Evolutionary conservation across 306 rosid genomes (phyloP), one percentile per base, ranked within the genome.

Genomic region (Quercus parvula): DNA sequence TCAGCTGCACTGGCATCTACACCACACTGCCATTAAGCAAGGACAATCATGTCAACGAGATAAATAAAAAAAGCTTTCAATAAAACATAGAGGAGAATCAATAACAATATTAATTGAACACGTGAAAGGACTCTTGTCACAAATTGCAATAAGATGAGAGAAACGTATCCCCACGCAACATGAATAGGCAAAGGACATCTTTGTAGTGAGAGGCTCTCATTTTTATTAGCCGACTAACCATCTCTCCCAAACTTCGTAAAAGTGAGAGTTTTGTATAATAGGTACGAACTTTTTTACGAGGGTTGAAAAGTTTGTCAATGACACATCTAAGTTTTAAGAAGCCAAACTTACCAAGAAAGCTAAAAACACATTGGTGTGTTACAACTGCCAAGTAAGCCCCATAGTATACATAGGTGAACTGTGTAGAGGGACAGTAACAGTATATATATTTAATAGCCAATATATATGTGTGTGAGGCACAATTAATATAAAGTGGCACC

Each of bases 21-120:
- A 41, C 95, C 97, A 77, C 94, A 81, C 99, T 94, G 97, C 83
- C 79, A 82, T 80, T 75, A 46, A 75, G 73, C 64, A 83, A 57
- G 70, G 27, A 49, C 64, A 66, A 73, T 67, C 14, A 49, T 49
- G 71, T 79, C 56, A 68, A 25, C 30, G 84, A 64, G 71, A 72
- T 66, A 28, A 56, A 74, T 15, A 59, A 64, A 73, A 52, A 38
- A 87, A 76, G 57, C 27, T 63, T 28, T 56, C 61, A 41, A 41
- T 56, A 73, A 27, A 77, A 77, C 33, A 35, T 3, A n/a, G 19
- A 81, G 35, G 70, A 25, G 56, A 63, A 41, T 58, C 63, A 77
- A 31, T 57, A 55, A 30, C 38, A 17, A 56, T 63, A 57, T 75
- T 81, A 52, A 33, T 49, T 41, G 55, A 38, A 52, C 57, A 59